A percentile compares a stretch with the other conserved stretches of the same genome.
These are phyloP conservation scores for Phlebopus sp. DNA, from an alignment of 1,284 basidiomycete genomes.

Conservation along the genomic window DNA sequence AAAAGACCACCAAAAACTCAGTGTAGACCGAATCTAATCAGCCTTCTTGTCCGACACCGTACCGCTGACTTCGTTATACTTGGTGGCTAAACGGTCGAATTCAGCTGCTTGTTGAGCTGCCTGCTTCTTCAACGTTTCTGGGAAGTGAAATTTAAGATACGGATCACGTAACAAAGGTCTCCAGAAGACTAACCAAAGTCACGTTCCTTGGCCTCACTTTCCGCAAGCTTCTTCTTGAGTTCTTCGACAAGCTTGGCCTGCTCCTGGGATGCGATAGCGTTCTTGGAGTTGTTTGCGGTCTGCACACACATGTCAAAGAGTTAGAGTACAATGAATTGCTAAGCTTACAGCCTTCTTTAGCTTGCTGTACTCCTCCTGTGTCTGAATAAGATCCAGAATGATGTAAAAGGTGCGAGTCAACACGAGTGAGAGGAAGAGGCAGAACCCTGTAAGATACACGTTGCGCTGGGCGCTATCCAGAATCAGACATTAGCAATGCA, in stretches of 20 bases:
- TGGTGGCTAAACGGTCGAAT: conserved; percentile 77
- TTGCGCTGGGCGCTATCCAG: conserved; percentile 70
- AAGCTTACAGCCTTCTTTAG: conserved; percentile 67
- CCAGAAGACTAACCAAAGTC: conserved; percentile 62
- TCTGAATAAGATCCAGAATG: conserved; percentile 85
- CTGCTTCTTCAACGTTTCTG: conserved; percentile 83
- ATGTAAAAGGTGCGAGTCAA: conserved; percentile 92
- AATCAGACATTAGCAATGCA: neutral
- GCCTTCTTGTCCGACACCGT: conserved; percentile 31
- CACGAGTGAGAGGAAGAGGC: conserved; percentile 90
- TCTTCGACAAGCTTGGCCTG: conserved; percentile 59
- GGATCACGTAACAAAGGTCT: neutral
- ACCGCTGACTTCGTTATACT: conserved; percentile 72
- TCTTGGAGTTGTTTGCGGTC: conserved; percentile 39
- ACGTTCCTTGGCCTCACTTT: conserved; percentile 47
- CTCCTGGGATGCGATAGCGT: conserved; percentile 38
- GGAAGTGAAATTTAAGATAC: neutral
- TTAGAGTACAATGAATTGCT: neutral
- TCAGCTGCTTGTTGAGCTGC: conserved; percentile 73
- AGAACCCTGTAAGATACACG: conserved; percentile 89
- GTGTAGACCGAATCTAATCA: conserved; percentile 13
- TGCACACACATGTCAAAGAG: conserved; percentile 15
- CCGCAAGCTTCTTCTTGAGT: conserved; percentile 58
- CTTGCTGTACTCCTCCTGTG: conserved; percentile 84
- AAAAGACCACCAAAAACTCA: neutral